A percentile compares a stretch with the other conserved stretches of the same genome.
Evolutionary conservation across 352 stramenopile species (phyloP).

Genomic region (Phytophthora hybrid): DNA sequence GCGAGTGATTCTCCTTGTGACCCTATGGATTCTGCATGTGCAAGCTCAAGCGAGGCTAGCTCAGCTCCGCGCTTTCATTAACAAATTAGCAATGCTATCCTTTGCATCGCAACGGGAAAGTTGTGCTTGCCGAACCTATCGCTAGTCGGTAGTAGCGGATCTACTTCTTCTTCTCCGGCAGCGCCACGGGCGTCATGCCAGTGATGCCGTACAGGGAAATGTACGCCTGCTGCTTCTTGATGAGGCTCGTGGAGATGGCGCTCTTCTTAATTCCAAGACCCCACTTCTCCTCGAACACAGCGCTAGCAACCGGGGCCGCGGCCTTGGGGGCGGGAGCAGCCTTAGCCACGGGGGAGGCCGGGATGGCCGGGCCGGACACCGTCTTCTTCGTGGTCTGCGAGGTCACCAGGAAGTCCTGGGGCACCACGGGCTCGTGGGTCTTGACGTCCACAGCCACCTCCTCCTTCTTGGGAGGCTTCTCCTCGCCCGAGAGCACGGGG

Average conservation of each 20-base stretch:
- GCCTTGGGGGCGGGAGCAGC: slow-evolving; percentile 36
- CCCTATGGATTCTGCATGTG: slow-evolving; percentile 20
- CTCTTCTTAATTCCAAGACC: slow-evolving; percentile 83
- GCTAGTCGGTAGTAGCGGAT: slow-evolving; percentile 9
- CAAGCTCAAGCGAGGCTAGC: slow-evolving; percentile 30
- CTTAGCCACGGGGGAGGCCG: slow-evolving; percentile 45
- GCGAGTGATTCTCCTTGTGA: slow-evolving; percentile 4
- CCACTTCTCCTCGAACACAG: slow-evolving; percentile 78
- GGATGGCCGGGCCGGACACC: slow-evolving; percentile 49
- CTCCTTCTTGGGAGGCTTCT: slow-evolving; percentile 77
- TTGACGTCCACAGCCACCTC: slow-evolving; percentile 57
- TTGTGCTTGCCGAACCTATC: slow-evolving; percentile 25
- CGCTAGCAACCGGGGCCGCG: slow-evolving; percentile 19
- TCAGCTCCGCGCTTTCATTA: slow-evolving; percentile 29
- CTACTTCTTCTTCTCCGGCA: slow-evolving; percentile 57
- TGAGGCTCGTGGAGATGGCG: slow-evolving; percentile 78
- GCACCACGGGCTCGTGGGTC: slow-evolving; percentile 58
- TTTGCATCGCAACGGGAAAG: slow-evolving; percentile 17
- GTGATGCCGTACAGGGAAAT: slow-evolving; percentile 85
- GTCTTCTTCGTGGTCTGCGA: slow-evolving; percentile 69
- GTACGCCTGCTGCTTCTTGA: slow-evolving; percentile 89
- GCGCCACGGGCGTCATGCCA: slow-evolving; percentile 68
- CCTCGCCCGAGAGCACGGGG: slow-evolving; percentile 58
- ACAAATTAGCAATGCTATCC: slow-evolving; percentile 34
- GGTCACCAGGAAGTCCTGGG: slow-evolving; percentile 73